phyloP scores from a whole-genome alignment of 306 rosid genomes.

The Hippophae tibetana region DNA sequence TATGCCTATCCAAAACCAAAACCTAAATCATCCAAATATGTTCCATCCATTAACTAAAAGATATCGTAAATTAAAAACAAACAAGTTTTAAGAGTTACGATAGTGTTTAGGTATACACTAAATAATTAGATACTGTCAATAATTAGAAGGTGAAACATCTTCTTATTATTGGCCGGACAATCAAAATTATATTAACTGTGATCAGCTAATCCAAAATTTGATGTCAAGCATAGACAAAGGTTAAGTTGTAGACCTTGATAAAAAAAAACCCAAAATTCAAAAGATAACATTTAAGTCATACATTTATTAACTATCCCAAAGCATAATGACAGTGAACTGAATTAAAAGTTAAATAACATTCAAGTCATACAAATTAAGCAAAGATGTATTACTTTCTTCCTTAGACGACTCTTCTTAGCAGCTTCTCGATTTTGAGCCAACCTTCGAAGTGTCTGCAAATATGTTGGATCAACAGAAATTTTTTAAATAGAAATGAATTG shows the following conservation, averaged over 20 bases:
- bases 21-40: conserved; percentile 34
- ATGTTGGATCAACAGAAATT: neutral
- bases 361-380: neutral
- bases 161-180: too few relatives aligned
- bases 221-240: too few relatives aligned
- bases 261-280: too few relatives aligned
- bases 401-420: conserved; percentile 61
- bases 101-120: neutral
- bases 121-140: neutral
- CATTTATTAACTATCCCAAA: too few relatives aligned
- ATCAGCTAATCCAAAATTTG: too few relatives aligned
- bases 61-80: neutral
- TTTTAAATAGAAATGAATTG: neutral
- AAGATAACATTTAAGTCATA: too few relatives aligned
- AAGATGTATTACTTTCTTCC: conserved; percentile 54
- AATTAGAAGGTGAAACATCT: too few relatives aligned
- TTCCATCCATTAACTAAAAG: conserved; percentile 21
- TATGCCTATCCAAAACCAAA: conserved; percentile 72
- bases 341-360: neutral
- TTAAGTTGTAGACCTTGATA: too few relatives aligned
- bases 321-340: too few relatives aligned
- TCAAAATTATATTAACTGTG: too few relatives aligned
- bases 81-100: neutral
- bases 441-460: conserved; percentile 47
- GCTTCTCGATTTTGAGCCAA: conserved; percentile 79